A percentile compares a stretch with the other conserved stretches of the same genome.
Conservation (phyloP, 495 filamentous ascomycete genomes). For the Lophium mytilinum region DNA sequence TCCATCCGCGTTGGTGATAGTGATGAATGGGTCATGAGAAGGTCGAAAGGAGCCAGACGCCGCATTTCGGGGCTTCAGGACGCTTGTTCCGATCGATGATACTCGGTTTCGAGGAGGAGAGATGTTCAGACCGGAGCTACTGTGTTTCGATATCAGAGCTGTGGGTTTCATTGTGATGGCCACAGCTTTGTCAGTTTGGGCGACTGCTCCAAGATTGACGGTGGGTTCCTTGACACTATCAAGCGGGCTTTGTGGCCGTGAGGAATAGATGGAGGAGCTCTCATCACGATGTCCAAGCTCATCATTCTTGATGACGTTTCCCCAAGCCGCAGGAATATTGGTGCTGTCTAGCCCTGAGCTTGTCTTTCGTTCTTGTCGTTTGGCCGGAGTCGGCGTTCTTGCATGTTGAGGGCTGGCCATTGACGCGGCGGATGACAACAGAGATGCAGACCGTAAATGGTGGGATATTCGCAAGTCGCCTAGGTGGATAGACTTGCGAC, state of each 20-base stretch:
- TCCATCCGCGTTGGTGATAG: no score
- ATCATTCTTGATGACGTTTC: conserved; percentile 14
- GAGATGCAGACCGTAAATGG: conserved; percentile 24
- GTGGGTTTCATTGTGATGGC: background rate
- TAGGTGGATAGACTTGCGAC: conserved; percentile 22
- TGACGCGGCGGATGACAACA: conserved; percentile 12
- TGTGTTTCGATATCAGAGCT: background rate
- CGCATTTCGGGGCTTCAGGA: no score
- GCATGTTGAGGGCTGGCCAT: conserved; percentile 1
- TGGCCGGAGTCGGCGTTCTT: conserved; percentile 4
- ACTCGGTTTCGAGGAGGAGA: no score
- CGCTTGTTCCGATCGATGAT: no score
- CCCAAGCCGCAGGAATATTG: conserved; percentile 22
- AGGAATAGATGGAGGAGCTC: conserved; percentile 23
- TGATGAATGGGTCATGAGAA: no score
- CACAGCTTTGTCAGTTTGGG: background rate
- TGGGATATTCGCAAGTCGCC: conserved; percentile 28
- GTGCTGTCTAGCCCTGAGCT: conserved; percentile 25
- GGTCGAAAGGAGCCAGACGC: no score
- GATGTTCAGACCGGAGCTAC: background rate
- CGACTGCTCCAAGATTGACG: conserved; percentile 1
- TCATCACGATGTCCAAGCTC: conserved; percentile 5
- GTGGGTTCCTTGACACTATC: conserved; percentile 15
- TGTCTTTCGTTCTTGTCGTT: conserved; percentile 15
- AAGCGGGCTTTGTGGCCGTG: conserved; percentile 19